Evolutionary conservation across 192 early-diverging fungal genomes (phyloP), one percentile per base, ranked within the genome.

Genomic region (Helicostylum pulchrum): DNA sequence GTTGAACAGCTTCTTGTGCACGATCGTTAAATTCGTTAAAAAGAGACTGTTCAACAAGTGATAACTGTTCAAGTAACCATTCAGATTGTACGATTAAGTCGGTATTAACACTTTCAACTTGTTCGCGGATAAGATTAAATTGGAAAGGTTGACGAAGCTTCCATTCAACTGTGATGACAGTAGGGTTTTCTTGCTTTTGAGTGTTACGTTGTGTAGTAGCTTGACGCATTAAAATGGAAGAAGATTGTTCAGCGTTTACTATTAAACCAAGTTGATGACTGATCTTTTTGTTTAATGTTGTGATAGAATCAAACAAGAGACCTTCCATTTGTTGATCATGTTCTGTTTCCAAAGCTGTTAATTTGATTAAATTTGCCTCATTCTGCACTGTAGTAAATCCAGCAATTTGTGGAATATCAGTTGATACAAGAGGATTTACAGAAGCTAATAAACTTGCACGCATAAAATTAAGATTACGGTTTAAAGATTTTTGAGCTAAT

Each of bases 201-300:
- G 46, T 17, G 4, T 10, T 14, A 19, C 32, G 54, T 19, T 30
- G 54, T 39, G 11, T 43, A 8, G 17, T 45, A 19, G 43, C 57
- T 67, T 67, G 65, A 12, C 57, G 54, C n/a, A 67, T 67, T 3
- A 67, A 49, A 21, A 67, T 67, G 17, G 43, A 23, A 43, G 65
- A 46, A 11, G 65, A 30, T 30, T 67, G 55, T 31, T 52, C 23
- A 11, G 65, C 65, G 21, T 67, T 67, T 14, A 67, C 57, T n/a
- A 67, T 67, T 15, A 67, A 43, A 7, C 56, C 57, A 31, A 67
- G 44, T 6, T 67, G 65, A 30, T 51, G 31, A n/a, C 55, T 44
- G 55, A 67, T 67, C 39, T 56, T 57, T 23, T 67, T 57, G 44
- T 67, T 67, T 9, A 67, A 26, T 12, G 32, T 19, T 15, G 19